Evolutionary conservation across 345 rosid species (phyloP), one percentile per base, ranked within the genome.

Genomic region (Boechera retrofracta): DNA sequence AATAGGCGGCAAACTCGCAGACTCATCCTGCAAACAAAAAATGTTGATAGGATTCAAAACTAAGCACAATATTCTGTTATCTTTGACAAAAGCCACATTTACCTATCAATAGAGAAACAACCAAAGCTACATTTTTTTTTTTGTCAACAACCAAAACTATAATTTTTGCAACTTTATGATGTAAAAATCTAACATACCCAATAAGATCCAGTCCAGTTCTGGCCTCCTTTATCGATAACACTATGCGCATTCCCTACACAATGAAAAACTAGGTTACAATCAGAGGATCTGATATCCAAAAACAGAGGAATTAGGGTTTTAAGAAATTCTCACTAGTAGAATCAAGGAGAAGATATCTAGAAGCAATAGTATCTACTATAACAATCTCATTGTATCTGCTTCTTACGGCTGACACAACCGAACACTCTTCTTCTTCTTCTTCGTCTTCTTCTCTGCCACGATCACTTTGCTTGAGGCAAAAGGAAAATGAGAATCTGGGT

Each of bases 311-410:
- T 68, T 52, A 10, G 36, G 7, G n/a, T 56, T 44, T 15, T 21
- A 8, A 51, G 1, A 52, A 18, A 18, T 9, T 39, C 77, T 36
- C 71, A 90, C 93, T 80, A 65, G 98, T 87, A 29, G 92, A 87
- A 70, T 94, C 98, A 55, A 94, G 91, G 60, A 91, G 94, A 33
- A 94, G 85, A 81, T 89, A 80, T 79, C 92, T 85, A 24, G 91
- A 77, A 64, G 72, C 72, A 31, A 82, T 68, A 65, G 89, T 87
- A 75, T 91, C 97, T 0, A 91, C 86, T 10, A 93, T 89, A 36
- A 85, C 65, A 73, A 94, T 89, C 74, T 94, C 90, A 75, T 94
- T 91, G 87, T 87, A 84, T 24, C 54, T 65, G 76, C 86, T 94
- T 75, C 83, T 83, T 13, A 87, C 11, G 7, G 94, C 86, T 33